phyloP scores from a whole-genome alignment of 345 rosid species.

The Passiflora organensis region DNA sequence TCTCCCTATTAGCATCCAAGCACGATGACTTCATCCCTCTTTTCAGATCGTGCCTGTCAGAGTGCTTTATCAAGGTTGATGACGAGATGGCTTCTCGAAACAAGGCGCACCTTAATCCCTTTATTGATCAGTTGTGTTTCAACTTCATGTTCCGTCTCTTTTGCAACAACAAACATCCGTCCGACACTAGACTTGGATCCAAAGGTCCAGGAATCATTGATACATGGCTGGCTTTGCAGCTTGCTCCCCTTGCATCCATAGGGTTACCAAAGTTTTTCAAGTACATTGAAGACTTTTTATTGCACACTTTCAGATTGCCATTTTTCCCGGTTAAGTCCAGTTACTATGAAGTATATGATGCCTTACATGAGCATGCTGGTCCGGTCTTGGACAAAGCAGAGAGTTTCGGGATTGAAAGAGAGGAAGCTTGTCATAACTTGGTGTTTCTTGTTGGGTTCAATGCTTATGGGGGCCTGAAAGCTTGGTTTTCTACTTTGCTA shows the following conservation, averaged over 20 bases:
- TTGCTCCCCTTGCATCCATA: conserved; percentile 21
- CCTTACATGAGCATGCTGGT: conserved; percentile 13
- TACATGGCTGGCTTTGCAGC: conserved; percentile 21
- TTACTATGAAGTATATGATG: conserved; percentile 31
- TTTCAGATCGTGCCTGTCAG: conserved; percentile 15
- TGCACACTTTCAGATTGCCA: conserved; percentile 32
- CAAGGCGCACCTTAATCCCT: conserved; percentile 6
- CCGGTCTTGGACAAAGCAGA: conserved; percentile 29
- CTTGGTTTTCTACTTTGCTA: conserved; percentile 30
- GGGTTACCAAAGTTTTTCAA: conserved; percentile 19
- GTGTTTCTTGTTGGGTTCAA: conserved; percentile 35
- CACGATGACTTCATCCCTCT: conserved; percentile 26
- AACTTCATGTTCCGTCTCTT: conserved; percentile 20
- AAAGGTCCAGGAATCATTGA: conserved; percentile 17
- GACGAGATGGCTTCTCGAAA: conserved; percentile 12
- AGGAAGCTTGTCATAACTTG: conserved; percentile 47
- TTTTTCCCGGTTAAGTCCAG: conserved; percentile 19
- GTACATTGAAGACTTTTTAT: conserved; percentile 16
- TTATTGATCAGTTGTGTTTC: conserved; percentile 13
- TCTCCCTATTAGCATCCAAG: conserved; percentile 20
- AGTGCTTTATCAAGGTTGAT: conserved; percentile 30
- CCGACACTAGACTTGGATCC: conserved; percentile 18
- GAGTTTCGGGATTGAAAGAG: conserved; percentile 24
- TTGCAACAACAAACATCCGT: conserved; percentile 16
- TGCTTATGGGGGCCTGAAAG: conserved; percentile 36